phyloP scores from a whole-genome alignment of 805 yeast genomes.

The Metschnikowia similis region DNA sequence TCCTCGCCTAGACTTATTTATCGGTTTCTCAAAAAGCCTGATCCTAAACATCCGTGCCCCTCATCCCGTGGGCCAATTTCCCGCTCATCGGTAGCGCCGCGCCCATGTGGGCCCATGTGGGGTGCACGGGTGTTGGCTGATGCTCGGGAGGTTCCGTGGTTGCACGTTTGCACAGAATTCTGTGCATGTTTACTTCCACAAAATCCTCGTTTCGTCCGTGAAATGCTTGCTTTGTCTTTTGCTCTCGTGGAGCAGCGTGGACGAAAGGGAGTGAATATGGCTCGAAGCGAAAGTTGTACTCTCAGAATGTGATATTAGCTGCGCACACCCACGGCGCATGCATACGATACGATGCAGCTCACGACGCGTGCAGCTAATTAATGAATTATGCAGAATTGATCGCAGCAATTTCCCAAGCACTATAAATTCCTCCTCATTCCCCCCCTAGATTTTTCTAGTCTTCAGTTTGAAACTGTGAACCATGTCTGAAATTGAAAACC shows the following conservation, averaged over 20 bases:
- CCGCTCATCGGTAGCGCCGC: neutral
- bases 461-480: neutral
- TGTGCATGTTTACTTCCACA: too few relatives aligned
- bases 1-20: too few relatives aligned
- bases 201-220: too few relatives aligned
- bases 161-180: neutral
- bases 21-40: neutral
- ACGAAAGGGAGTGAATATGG: neutral
- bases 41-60: neutral
- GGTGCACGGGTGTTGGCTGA: neutral
- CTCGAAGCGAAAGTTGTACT: neutral
- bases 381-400: constrained; percentile 1
- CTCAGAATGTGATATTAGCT: neutral
- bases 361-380: constrained; percentile 3
- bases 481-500: constrained; percentile 25
- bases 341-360: constrained; percentile 5
- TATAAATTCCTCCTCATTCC: neutral
- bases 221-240: neutral
- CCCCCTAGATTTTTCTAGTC: neutral
- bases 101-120: constrained; percentile 7
- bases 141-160: neutral
- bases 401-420: constrained; percentile 2
- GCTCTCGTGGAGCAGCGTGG: neutral
- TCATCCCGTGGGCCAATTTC: neutral
- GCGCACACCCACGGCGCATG: constrained; percentile 1